These are phyloP conservation scores for Mimosa bimucronata DNA, from an alignment of 306 rosid genomes.

Conservation along the genomic window DNA sequence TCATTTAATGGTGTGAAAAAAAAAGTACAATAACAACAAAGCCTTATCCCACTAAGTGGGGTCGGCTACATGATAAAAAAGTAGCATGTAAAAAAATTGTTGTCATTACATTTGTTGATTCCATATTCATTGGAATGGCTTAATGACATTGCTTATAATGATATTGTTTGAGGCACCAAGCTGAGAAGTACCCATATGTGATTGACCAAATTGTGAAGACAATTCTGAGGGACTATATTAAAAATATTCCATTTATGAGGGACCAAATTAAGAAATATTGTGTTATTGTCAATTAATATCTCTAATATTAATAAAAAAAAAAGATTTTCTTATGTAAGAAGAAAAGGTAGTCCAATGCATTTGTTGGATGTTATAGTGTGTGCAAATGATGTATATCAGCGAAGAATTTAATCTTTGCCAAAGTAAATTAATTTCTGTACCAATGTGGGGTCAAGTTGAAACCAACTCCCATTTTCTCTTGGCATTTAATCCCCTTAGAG, in stretches of 20 bases:
- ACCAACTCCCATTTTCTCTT: not conserved
- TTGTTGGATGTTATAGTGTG: not conserved
- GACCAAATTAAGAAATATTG: not conserved
- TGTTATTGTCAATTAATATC: not conserved
- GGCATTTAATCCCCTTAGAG: not conserved
- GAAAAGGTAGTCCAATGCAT: not conserved
- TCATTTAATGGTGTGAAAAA: too few relatives aligned
- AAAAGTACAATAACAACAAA: too few relatives aligned
- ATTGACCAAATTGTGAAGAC: too few relatives aligned
- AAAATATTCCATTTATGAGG: not conserved
- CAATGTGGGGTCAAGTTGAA: not conserved
- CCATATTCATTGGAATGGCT: too few relatives aligned
- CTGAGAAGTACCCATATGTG: too few relatives aligned
- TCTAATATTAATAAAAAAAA: not conserved
- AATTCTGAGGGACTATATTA: too few relatives aligned
- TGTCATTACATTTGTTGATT: too few relatives aligned
- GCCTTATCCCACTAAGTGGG: too few relatives aligned
- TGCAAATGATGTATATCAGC: not conserved
- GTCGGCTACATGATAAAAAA: too few relatives aligned
- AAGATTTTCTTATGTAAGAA: not conserved
- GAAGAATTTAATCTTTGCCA: not conserved
- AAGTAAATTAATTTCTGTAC: not conserved
- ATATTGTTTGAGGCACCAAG: too few relatives aligned
- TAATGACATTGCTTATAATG: too few relatives aligned
- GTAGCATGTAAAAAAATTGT: too few relatives aligned